Conservation (phyloP, 2,329 filamentous ascomycete species). For the Hymenoscyphus linearis region DNA sequence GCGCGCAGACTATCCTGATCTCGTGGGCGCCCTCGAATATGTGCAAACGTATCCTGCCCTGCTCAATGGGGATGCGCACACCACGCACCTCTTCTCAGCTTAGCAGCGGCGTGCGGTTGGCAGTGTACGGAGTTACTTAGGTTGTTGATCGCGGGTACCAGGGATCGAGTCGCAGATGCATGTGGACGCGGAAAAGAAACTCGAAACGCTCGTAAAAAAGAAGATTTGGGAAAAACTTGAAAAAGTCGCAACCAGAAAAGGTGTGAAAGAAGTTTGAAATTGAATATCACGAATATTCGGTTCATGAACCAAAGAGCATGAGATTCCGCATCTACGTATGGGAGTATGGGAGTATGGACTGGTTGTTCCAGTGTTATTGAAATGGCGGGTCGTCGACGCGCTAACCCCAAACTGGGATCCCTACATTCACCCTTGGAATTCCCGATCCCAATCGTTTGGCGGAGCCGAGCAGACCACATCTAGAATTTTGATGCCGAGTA, state of each 20-base stretch:
- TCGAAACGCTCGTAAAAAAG: neutral
- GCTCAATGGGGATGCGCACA: conserved; percentile 7
- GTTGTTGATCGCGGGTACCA: conserved; percentile 4
- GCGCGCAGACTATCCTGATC: neutral
- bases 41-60: conserved; percentile 4
- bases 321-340: neutral
- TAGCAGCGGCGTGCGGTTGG: conserved; percentile 4
- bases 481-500: conserved; percentile 1
- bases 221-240: neutral
- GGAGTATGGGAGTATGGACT: no score
- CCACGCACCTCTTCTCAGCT: conserved; percentile 13
- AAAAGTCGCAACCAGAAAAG: conserved; percentile 19
- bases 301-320: neutral
- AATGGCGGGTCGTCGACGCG: conserved; percentile 5
- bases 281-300: neutral
- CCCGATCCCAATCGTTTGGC: neutral
- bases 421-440: neutral
- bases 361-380: neutral
- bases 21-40: neutral
- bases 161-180: conserved; percentile 5
- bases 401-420: neutral
- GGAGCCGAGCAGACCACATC: conserved; percentile 1
- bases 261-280: conserved; percentile 11
- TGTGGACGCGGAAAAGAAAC: neutral
- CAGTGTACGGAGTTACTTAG: conserved; percentile 3